Base-by-base conservation (phyloP, 1,139 yeast species). In the Williopsis jadinii region DNA sequence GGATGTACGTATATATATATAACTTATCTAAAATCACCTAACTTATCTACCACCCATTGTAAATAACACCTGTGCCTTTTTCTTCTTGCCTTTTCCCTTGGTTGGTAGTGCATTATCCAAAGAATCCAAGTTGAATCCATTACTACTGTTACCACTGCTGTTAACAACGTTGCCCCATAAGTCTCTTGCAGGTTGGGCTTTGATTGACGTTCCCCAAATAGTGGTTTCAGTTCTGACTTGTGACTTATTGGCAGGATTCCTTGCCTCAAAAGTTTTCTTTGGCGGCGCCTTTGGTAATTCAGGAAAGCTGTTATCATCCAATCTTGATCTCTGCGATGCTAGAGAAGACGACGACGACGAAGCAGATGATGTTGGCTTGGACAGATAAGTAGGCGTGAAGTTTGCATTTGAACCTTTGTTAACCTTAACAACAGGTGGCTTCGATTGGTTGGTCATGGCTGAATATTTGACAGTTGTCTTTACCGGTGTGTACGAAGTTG, bases 281-380 rank as follows among this genome's bases (percentile, higher is more conserved):
- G 53, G 53, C 9, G 42, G 34, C 2, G 47, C 38, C 34, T 40
- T 43, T 14, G 59, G 58, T 39, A 77, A 62, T 3, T 73, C 71
- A 2, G 87, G 86, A 54, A 82, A 74, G 40, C 67, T 61, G 1
- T 76, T 74, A 9, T 56, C 42, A 50, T 61, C 47, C 41, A 62
- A 32, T 28, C 39, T 36, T 34, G 34, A 47, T n/a, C 44, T 42
- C 27, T 51, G 15, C 30, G 51, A 29, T 11, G 58, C 37, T 13
- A 51, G 32, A 11, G 44, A 40, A 11, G 52, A 39, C 9, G 47
- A 30, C 11, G 46, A 28, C 11, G 36, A 15, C 11, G 45, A 30
- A 9, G 50, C 35, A n/a, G 39, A 33, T 10, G 48, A 50, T 8
- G 57, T 41, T 41, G 58, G 60, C 27, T 53, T 54, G 34, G 63